Base-by-base conservation (phyloP, 805 yeast genomes). In the Pichia pseudocactophila region DNA sequence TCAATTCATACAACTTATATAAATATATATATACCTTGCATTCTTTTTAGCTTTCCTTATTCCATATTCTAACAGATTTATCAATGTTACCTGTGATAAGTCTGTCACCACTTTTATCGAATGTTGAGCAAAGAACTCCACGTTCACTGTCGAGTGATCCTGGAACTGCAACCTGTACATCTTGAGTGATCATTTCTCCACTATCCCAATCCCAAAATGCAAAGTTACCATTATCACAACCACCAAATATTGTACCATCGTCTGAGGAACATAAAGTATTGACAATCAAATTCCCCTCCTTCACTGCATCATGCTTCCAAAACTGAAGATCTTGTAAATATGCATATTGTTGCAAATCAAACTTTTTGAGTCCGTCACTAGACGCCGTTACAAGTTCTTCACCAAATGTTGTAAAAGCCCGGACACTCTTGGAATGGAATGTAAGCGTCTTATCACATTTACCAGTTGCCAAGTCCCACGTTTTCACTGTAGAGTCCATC, bases 391-490 rank as follows among this genome's bases (percentile, higher is more conserved):
- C 78, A 66, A 90, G 71, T 2, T 95, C 80, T 1, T 95, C 59
- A 0, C 89, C 87, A 54, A 82, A 87, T 22, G 79, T 50, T 0
- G 76, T 70, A 52, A 92, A 63, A 44, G 82, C 80, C 52, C 97
- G 71, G 1, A 92, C 82, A 20, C 89, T 72, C 56, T 85, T 84
- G 34, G 80, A 70, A 61, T 90, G 98, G 48, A 87, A 94, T 0
- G 97, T 88, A 25, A 94, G 58, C 0, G 85, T 77, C 12, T 82
- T 67, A 47, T 67, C 69, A 2, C 89, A 73, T 50, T 76, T 77
- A 6, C 90, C 95, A 17, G 88, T 86, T 3, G 82, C 75, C 25
- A 87, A 57, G 60, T 92, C 97, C 96, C 96, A 92, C n/a, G 89
- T 64, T 46, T 88, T 66, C 3, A 92, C 74, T 0, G 96, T 86